Percentiles rank a stretch among this genome's conserved stretches.
Conservation (phyloP, 1,139 yeast genomes). For the Scheffersomyces titani region DNA sequence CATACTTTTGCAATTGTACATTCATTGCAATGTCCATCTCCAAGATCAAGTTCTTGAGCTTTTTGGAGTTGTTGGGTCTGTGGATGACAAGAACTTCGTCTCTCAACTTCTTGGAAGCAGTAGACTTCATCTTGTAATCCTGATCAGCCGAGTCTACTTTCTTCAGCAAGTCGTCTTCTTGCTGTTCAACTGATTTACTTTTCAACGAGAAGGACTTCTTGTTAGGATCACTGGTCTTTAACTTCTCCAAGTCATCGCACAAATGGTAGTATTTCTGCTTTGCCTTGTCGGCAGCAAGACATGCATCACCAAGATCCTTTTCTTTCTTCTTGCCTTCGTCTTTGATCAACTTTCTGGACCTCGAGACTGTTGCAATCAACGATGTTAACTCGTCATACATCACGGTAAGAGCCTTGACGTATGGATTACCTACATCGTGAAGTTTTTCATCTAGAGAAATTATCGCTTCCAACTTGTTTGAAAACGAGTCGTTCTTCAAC, state of each 20-base stretch:
- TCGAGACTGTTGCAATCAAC: slow-evolving; percentile 65
- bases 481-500: slow-evolving; percentile 70
- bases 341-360: slow-evolving; percentile 72
- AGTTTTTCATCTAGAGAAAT: slow-evolving; percentile 78
- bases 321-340: slow-evolving; percentile 83
- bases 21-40: slow-evolving; percentile 90
- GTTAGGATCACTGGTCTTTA: slow-evolving; percentile 78
- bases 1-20: slow-evolving; percentile 83
- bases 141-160: slow-evolving; percentile 84
- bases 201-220: slow-evolving; percentile 79
- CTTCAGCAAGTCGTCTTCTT: slow-evolving; percentile 83
- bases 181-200: slow-evolving; percentile 80
- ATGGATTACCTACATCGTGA: slow-evolving; percentile 70
- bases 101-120: slow-evolving; percentile 69
- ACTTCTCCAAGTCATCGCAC: slow-evolving; percentile 84
- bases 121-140: slow-evolving; percentile 80
- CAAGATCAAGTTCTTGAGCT: slow-evolving; percentile 72
- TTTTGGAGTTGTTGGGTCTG: slow-evolving; percentile 76
- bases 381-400: slow-evolving; percentile 88
- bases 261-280: slow-evolving; percentile 75
- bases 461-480: slow-evolving; percentile 63
- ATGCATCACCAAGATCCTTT: slow-evolving; percentile 81
- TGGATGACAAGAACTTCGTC: slow-evolving; percentile 70
- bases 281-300: slow-evolving; percentile 84
- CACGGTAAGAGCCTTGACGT: slow-evolving; percentile 73